Base-by-base conservation (phyloP, 1,284 basidiomycete genomes). In the Pseudozyma pruni region DNA sequence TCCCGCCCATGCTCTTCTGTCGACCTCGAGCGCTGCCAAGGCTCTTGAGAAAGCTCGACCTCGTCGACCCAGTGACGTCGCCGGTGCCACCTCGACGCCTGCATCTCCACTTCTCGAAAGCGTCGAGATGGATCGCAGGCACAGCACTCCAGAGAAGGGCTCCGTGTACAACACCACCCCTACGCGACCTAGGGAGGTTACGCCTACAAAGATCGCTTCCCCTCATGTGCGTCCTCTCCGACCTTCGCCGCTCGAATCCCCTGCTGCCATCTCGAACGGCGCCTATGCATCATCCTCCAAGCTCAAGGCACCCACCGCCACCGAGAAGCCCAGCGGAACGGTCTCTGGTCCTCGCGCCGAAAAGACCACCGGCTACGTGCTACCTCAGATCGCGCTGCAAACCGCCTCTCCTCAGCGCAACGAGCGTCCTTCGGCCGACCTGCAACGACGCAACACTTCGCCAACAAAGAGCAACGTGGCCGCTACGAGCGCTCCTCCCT, bases 361-460 rank as follows among this genome's bases (percentile, higher is more conserved):
- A 19, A 61, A 44, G 19, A 44, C 43, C 7, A 53, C 25, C 25
- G 41, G 41, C 50, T 67, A 60, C 22, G 43, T 59, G 11, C 41
- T 69, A 22, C 66, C 66, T 0, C 62, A 66, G 55, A 66, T 72
- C 51, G 49, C 56, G 40, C 46, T 72, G 25, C 68, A 72, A 40
- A 55, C 51, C 1, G 62, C 62, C 8, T 64, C 67, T 33, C 67
- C 67, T 4, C 61, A 61, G 55, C 51, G 57, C 34, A 62, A 58
- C 43, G 62, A 66, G 41, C 53, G 57, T 11, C 50, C 46, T 1
- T 32, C 20, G 4, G 52, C 45, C 16, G 57, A 66, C 23, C 29
- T 72, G 48, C 69, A 72, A 48, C 64, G 70, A 19, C 70, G 64
- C 44, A 62, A 62, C 49, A 72, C 64, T 25, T 72, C 70, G 42